Conservation (phyloP, 73 alveolate genomes). For the Uronychia binucleata region DNA sequence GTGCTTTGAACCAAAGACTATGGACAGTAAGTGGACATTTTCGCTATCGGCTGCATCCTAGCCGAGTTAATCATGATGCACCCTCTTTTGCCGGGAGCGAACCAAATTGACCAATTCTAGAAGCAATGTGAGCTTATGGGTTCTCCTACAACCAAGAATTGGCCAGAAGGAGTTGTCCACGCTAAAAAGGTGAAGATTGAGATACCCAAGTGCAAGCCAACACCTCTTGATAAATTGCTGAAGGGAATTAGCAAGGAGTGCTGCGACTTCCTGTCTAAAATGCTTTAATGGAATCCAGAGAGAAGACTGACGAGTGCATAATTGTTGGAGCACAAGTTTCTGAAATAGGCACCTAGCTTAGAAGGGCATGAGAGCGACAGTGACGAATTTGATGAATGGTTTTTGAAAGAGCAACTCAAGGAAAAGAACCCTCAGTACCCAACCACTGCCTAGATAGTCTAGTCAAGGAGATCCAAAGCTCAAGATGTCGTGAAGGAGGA, state of each 20-base stretch:
- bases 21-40: constrained; percentile 70
- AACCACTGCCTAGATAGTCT: neutral
- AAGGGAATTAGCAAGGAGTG: neutral
- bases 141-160: constrained; percentile 57
- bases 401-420: neutral
- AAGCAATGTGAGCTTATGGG: constrained; percentile 74
- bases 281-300: neutral
- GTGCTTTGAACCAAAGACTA: constrained; percentile 64
- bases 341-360: neutral
- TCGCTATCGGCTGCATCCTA: constrained; percentile 87
- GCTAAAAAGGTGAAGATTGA: constrained; percentile 31
- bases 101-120: constrained; percentile 73
- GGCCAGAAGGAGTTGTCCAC: constrained; percentile 45
- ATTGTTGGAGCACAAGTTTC: neutral
- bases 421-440: neutral
- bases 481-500: neutral
- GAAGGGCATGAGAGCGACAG: neutral
- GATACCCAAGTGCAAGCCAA: constrained; percentile 1
- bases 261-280: neutral
- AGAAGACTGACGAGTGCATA: neutral
- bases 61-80: constrained; percentile 80
- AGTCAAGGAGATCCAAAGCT: neutral
- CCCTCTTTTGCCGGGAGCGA: constrained; percentile 85
- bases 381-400: neutral
- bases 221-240: neutral